These are phyloP conservation scores for Apophysomyces elegans DNA, from an alignment of 371 early-diverging fungal genomes.

Conservation along the genomic window DNA sequence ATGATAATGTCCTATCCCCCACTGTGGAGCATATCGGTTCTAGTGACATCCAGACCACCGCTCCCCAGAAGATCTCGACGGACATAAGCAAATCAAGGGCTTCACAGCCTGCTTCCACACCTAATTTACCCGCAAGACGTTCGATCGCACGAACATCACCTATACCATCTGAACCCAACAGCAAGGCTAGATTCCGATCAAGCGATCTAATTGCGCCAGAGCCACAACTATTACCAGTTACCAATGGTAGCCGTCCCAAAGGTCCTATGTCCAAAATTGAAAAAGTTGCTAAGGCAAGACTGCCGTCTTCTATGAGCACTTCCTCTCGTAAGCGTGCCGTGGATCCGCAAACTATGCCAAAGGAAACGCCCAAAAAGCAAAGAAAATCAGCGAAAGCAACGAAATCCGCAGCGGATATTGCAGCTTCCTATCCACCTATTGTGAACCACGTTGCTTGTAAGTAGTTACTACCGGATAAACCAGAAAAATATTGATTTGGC, in stretches of 20 bases:
- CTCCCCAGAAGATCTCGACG: neutral
- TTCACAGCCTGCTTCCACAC: neutral
- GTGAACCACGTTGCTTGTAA: slow-evolving; percentile 1
- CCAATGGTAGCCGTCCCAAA: neutral
- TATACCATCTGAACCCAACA: slow-evolving; percentile 3
- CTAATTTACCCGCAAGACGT: neutral
- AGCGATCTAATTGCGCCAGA: neutral
- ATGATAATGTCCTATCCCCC: neutral
- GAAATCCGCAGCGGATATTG: neutral
- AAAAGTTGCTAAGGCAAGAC: neutral
- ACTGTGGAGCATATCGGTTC: neutral
- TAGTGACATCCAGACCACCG: neutral
- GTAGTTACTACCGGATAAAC: neutral
- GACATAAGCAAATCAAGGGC: neutral
- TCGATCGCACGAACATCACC: neutral
- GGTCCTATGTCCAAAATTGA: neutral
- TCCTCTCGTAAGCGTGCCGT: neutral
- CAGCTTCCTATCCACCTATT: slow-evolving; percentile 5
- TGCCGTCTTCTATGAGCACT: neutral
- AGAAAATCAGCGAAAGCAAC: neutral
- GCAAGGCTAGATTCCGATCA: neutral
- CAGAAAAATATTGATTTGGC: neutral
- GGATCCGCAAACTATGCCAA: neutral
- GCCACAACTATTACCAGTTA: neutral
- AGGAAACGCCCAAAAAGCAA: neutral